Evolutionary conservation across 129 eudicot genomes (phyloP), one percentile per base, ranked within the genome.

Genomic region (Tagetes patula): DNA sequence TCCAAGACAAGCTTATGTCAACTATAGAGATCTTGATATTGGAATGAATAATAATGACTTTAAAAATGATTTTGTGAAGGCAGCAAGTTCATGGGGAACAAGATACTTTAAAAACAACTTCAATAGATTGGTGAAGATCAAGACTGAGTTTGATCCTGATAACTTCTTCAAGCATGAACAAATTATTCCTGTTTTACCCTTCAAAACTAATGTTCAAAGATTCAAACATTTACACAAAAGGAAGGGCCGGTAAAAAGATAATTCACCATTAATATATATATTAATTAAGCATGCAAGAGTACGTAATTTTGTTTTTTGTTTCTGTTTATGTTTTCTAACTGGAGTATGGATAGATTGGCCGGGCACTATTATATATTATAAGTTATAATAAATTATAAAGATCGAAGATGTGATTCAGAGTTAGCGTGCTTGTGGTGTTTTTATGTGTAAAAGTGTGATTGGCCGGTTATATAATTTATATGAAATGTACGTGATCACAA

Each of bases 141-240:
- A 90, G 79, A 90, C 87, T 4, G 82, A 67, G 77, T 88, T 90
- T 59, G 96, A 90, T 85, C 93, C 93, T 36, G 91, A 85, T 47
- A 90, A 90, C 66, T 87, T 90, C 87, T 90, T 90, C 79, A 85
- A 82, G 75, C 93, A 87, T 80, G 96, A 90, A 41, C 96, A 90
- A 69, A 90, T 93, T 33, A 90, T 90, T 14, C 96, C 96, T 3
- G 77, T 77, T 73, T 82, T 87, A 47, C 87, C 85, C 4, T 75
- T 77, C 43, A 67, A 75, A 55, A 10, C 31, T 65, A 68, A 41
- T 65, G 41, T 11, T 72, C 37, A 79, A 72, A 79, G 63, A 72
- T 72, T 54, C 53, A 72, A 54, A 50, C 82, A 79, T 72, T 54
- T 30, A 52, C 69, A 48, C 54, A 69, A 52, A 53, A 75, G 65